Conservation (phyloP, 2,329 filamentous ascomycete genomes). For the Fusarium sp. region DNA sequence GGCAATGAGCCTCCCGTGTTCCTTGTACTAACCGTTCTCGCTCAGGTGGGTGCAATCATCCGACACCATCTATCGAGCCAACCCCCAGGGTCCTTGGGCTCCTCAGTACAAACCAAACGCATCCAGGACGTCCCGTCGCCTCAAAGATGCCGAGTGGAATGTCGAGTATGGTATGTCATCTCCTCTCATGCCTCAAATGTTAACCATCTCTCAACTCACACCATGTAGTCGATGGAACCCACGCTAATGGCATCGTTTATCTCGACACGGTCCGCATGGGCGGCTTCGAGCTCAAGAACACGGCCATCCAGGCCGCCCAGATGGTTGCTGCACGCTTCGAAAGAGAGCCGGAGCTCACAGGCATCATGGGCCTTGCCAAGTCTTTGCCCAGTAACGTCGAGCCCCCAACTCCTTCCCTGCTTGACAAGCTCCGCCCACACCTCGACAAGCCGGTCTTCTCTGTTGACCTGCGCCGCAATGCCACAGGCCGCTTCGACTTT, state of each 20-base stretch:
- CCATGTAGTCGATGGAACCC: conserved; percentile 61
- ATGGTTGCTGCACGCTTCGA: conserved; percentile 62
- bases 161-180: conserved; percentile 64
- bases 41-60: conserved; percentile 69
- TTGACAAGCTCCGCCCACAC: conserved; percentile 60
- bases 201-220: background rate
- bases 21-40: conserved; percentile 17
- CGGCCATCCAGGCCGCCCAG: conserved; percentile 66
- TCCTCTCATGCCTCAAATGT: conserved; percentile 1
- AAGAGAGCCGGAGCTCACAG: conserved; percentile 60
- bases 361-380: conserved; percentile 69
- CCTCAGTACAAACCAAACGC: conserved; percentile 61
- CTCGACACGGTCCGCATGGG: conserved; percentile 66
- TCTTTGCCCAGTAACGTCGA: conserved; percentile 61
- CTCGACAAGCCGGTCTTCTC: conserved; percentile 64
- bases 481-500: conserved; percentile 67
- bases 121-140: conserved; percentile 60
- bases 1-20: background rate
- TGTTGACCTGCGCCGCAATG: conserved; percentile 65
- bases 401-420: conserved; percentile 61
- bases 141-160: conserved; percentile 64
- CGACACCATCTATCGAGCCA: conserved; percentile 59
- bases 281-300: conserved; percentile 59
- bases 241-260: conserved; percentile 65
- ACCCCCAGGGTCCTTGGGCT: conserved; percentile 55